Evolutionary conservation across 2,329 filamentous ascomycete genomes (phyloP).

Genomic region (Ophiocordyceps australis): DNA sequence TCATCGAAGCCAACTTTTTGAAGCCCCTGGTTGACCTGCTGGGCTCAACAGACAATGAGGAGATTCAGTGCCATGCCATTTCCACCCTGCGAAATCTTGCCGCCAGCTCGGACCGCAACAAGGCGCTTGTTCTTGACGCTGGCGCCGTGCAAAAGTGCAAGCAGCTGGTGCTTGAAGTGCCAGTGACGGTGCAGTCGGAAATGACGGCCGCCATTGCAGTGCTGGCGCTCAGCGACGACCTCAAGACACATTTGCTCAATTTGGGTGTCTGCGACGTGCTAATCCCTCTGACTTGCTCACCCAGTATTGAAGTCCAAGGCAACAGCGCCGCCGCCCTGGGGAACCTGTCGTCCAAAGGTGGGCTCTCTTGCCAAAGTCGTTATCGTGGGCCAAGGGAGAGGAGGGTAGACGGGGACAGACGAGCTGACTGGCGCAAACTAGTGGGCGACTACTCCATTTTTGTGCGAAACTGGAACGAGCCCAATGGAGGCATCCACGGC

Average conservation of each 20-base stretch:
- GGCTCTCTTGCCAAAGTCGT: too few relatives aligned
- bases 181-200: slow-evolving; percentile 88
- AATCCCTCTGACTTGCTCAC: slow-evolving; percentile 85
- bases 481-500: slow-evolving; percentile 85
- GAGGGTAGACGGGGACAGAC: too few relatives aligned
- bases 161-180: slow-evolving; percentile 82
- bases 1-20: slow-evolving; percentile 93
- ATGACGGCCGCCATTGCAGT: slow-evolving; percentile 99
- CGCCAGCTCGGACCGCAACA: slow-evolving; percentile 93
- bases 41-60: slow-evolving; percentile 91
- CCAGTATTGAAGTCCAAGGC: slow-evolving; percentile 94
- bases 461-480: slow-evolving; percentile 82
- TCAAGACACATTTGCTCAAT: slow-evolving; percentile 80
- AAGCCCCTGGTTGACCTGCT: slow-evolving; percentile 86
- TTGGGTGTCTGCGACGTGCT: slow-evolving; percentile 92
- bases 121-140: slow-evolving; percentile 89
- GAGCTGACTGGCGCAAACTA: slow-evolving; percentile 15
- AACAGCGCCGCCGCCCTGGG: slow-evolving; percentile 93
- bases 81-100: slow-evolving; percentile 91
- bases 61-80: slow-evolving; percentile 97
- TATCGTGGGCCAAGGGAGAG: not conserved
- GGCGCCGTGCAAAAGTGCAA: slow-evolving; percentile 98
- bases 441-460: slow-evolving; percentile 96
- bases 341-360: slow-evolving; percentile 92
- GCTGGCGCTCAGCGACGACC: slow-evolving; percentile 81